Base-by-base conservation (phyloP, 129 eudicot species). In the Lonicera japonica region DNA sequence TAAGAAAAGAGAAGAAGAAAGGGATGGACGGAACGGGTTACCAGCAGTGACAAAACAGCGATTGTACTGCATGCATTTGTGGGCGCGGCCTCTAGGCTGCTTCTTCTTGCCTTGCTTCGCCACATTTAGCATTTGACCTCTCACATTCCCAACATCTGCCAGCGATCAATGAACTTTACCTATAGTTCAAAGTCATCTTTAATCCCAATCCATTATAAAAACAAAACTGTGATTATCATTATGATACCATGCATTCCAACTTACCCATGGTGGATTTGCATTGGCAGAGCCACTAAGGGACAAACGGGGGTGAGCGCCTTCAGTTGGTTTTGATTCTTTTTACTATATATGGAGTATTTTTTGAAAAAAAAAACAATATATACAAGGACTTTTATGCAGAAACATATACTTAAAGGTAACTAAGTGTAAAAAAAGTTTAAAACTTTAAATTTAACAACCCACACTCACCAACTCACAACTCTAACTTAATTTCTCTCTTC, bases 61-160 rank as follows among this genome's bases (percentile, higher is more conserved):
- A 73, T 77, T 81, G 87, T 81, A 81, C 43, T 81, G 87, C 17
- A 77, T 73, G 21, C 87, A 80, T 68, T 81, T 81, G 78, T 81
- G 83, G 52, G 87, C 87, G 64, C 87, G 83, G 4, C 87, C 87
- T 15, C 83, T 66, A 4, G 87, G 87, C 80, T 81, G 65, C 74
- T 77, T 81, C 87, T 81, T 81, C 80, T 81, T 81, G 75, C 77
- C 87, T 67, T 77, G 87, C 64, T 81, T 81, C 15, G 87, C 83
- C n/a, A 81, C 87, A 77, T 81, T 81, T 0, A 80, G 87, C 25
- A 83, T 81, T 60, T 77, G 87, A 13, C 87, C 87, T 48, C 87
- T 81, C 56, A 81, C 87, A 52, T 81, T 77, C 13, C 87, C 87
- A 10, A 82, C 86, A 69, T 82, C 82, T 17, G 86, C 86, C 71